Percentiles rank a stretch among this genome's conserved stretches.
Evolutionary conservation across 805 yeast species (phyloP).

Genomic region (Metschnikowia gelsemii): DNA sequence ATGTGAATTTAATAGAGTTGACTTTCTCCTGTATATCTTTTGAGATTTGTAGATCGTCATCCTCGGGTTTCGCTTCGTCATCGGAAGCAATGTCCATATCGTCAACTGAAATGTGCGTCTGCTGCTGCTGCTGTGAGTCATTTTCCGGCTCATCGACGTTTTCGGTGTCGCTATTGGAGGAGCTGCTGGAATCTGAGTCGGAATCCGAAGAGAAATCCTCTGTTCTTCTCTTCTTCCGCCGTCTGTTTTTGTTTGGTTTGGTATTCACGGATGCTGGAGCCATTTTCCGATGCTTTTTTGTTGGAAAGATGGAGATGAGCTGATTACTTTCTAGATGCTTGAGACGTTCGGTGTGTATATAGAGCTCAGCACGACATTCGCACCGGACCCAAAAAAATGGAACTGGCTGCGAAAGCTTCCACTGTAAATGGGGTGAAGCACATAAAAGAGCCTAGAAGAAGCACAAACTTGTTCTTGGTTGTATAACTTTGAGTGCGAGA

Average conservation of each 20-base stretch:
- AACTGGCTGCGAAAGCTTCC: not conserved
- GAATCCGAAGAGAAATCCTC: conserved; percentile 64
- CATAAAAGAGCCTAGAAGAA: no score
- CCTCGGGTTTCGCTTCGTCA: conserved; percentile 12
- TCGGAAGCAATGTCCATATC: conserved; percentile 35
- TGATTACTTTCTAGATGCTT: no score
- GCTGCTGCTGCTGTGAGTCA: conserved; percentile 9
- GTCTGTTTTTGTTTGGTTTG: conserved; percentile 33
- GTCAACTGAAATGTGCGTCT: conserved; percentile 25
- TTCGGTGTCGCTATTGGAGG: conserved; percentile 20
- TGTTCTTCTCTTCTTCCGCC: conserved; percentile 81
- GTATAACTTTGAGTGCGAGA: no score
- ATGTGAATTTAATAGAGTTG: conserved; percentile 27
- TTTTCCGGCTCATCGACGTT: conserved; percentile 1
- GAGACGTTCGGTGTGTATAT: conserved; percentile 2
- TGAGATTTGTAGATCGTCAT: conserved; percentile 16
- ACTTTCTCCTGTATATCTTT: conserved; percentile 22
- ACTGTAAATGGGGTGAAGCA: not conserved
- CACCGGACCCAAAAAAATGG: no score
- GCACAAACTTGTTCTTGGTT: no score
- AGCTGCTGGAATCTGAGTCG: conserved; percentile 41
- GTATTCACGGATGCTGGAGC: conserved; percentile 12
- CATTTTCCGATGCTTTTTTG: conserved; percentile 1
- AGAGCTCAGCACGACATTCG: no score
- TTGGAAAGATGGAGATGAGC: conserved; percentile 5